phyloP scores from a whole-genome alignment of 305 asterid genomes.

The Ilex paraguariensis region DNA sequence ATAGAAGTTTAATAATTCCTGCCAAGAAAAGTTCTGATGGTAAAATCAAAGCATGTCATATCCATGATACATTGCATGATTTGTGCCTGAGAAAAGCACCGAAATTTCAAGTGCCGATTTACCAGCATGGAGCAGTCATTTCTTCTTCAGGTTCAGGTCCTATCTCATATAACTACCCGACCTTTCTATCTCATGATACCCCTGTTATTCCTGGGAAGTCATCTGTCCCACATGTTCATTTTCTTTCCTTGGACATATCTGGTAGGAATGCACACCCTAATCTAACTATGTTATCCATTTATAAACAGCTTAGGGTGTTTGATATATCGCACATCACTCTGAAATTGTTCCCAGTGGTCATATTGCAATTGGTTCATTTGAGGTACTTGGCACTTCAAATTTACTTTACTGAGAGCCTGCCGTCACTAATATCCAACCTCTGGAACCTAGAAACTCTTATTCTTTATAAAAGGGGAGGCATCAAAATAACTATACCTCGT shows the following conservation, averaged over 20 bases:
- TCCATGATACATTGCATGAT: background rate
- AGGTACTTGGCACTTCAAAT: background rate
- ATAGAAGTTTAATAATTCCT: background rate
- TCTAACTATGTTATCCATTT: background rate
- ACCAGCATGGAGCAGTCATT: background rate
- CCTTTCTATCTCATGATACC: background rate
- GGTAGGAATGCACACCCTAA: background rate
- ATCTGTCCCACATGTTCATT: background rate
- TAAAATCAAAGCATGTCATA: background rate
- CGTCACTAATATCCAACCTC: conserved; percentile 1
- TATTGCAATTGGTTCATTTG: background rate
- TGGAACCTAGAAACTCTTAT: conserved; percentile 6
- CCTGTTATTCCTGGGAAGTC: background rate
- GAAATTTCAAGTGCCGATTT: background rate
- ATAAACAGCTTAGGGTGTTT: background rate
- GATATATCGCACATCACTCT: background rate
- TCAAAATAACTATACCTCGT: background rate
- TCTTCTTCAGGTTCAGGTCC: background rate
- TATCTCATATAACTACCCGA: background rate
- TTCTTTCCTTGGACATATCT: background rate
- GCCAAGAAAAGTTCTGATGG: background rate
- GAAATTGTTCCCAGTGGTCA: background rate
- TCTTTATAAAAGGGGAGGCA: background rate
- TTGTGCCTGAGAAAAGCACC: background rate
- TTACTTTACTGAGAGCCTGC: background rate